Evolutionary conservation across 176 grass and related monocot genomes (phyloP).

Genomic region (Carex myosuroides): DNA sequence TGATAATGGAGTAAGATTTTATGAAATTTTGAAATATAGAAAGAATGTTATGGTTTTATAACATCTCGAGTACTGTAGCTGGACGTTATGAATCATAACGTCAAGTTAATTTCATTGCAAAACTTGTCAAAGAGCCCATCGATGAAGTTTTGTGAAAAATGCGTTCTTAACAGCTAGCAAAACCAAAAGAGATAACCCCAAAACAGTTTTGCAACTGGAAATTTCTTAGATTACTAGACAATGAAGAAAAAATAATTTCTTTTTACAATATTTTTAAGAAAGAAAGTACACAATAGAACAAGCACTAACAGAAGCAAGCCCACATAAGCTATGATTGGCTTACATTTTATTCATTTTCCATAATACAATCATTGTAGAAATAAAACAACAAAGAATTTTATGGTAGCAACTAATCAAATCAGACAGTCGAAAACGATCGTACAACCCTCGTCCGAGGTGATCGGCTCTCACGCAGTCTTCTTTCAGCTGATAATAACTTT

Average conservation of each 20-base stretch:
- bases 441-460: slow-evolving; percentile 41
- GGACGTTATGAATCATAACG: no score
- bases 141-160: not conserved
- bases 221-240: not conserved
- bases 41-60: no score
- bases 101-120: no score
- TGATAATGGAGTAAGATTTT: no score
- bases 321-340: slow-evolving; percentile 1
- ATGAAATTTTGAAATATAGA: no score
- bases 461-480: slow-evolving; percentile 34
- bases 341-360: slow-evolving; percentile 1
- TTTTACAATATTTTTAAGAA: not conserved
- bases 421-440: not conserved
- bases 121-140: not conserved
- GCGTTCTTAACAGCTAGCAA: not conserved
- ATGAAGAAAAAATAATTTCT: not conserved
- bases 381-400: not conserved
- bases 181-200: not conserved
- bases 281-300: not conserved
- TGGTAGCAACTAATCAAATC: not conserved
- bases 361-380: not conserved
- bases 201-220: not conserved
- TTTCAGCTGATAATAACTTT: slow-evolving; percentile 52
- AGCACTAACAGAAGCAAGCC: not conserved
- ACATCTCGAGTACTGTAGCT: no score